A percentile compares a stretch with the other conserved stretches of the same genome.
Conservation (phyloP, 2,329 filamentous ascomycete genomes). For the Fusarium globosum region DNA sequence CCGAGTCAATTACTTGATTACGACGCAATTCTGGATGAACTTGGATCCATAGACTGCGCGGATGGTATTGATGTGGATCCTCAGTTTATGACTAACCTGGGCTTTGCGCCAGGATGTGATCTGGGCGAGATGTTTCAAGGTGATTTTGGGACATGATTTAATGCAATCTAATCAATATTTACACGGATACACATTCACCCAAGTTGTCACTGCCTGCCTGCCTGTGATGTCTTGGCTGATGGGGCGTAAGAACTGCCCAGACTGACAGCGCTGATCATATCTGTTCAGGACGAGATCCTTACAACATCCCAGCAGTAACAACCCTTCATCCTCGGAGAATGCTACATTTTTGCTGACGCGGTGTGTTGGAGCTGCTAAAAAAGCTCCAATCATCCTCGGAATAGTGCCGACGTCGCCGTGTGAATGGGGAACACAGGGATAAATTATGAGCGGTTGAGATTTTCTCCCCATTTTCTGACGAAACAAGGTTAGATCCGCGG, state of each 20-base stretch:
- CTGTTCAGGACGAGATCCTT: background rate
- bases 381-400: background rate
- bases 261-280: background rate
- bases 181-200: background rate
- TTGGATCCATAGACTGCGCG: conserved; percentile 62
- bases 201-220: background rate
- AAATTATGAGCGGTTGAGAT: conserved; percentile 25
- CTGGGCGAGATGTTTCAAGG: conserved; percentile 62
- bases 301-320: background rate
- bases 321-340: background rate
- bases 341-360: background rate
- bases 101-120: conserved; percentile 71
- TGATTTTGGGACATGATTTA: conserved; percentile 51
- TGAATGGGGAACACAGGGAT: conserved; percentile 8
- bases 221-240: background rate
- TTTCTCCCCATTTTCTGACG: conserved; percentile 35
- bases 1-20: conserved; percentile 55
- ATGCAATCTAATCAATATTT: conserved; percentile 29
- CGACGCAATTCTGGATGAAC: conserved; percentile 63
- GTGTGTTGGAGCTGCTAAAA: background rate
- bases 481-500: conserved; percentile 41
- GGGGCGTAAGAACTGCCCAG: background rate
- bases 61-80: conserved; percentile 65
- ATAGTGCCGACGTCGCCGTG: conserved; percentile 8
- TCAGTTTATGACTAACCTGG: conserved; percentile 75